phyloP scores from a whole-genome alignment of 441 rosid species.

The Bocquillonia castaneifolia region DNA sequence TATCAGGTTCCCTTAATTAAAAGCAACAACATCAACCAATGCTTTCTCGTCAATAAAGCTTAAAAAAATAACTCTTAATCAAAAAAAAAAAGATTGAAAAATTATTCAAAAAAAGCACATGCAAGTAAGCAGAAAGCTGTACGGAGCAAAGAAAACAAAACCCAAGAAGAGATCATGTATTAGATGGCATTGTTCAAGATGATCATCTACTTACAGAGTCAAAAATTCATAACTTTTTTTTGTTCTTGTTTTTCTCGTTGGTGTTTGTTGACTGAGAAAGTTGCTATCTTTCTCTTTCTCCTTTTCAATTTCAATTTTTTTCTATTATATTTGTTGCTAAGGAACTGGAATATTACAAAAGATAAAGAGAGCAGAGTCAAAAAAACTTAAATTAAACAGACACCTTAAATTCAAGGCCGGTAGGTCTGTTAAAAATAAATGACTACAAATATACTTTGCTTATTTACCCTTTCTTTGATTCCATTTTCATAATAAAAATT shows the following conservation, averaged over 20 bases:
- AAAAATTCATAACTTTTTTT: constrained; percentile 4
- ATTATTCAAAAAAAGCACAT: constrained; percentile 3
- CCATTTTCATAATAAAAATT: too few species aligned
- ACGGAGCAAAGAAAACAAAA: background rate
- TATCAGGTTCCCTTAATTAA: constrained; percentile 5
- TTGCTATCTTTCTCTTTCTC: background rate
- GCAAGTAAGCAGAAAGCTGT: constrained; percentile 15
- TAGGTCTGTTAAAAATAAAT: background rate
- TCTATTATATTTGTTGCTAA: background rate
- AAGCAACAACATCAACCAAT: too few species aligned
- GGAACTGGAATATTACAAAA: background rate
- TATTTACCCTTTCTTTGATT: background rate
- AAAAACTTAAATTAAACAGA: background rate
- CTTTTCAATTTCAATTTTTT: background rate
- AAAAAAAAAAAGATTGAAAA: constrained; percentile 1
- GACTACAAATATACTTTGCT: too few species aligned
- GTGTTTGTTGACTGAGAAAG: constrained; percentile 36
- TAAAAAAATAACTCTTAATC: background rate
- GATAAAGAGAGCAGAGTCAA: background rate
- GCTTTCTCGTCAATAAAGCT: constrained; percentile 16
- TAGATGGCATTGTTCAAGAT: background rate
- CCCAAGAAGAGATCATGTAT: background rate
- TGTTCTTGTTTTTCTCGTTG: constrained; percentile 21
- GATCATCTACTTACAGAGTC: constrained; percentile 18
- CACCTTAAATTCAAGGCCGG: background rate